Evolutionary conservation across 1,139 yeast species (phyloP).

Genomic region (Debaryomyces udenii): DNA sequence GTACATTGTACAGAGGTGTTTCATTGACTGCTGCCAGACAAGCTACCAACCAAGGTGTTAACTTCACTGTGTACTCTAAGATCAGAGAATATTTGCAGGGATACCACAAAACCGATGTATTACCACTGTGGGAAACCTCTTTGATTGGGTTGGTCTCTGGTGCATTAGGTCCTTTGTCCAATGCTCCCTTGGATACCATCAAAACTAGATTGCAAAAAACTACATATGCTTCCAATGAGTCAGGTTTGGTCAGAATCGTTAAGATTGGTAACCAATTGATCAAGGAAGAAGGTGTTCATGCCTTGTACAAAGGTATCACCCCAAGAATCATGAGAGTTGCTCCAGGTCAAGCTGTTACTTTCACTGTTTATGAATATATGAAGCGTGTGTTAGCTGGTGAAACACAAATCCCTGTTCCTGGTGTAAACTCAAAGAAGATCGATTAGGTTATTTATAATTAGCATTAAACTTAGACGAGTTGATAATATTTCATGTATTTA

Average conservation of each 20-base stretch:
- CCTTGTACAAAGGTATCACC: slow-evolving; percentile 94
- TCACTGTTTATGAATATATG: slow-evolving; percentile 92
- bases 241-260: slow-evolving; percentile 73
- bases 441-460: slow-evolving; percentile 16
- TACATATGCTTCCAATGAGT: slow-evolving; percentile 68
- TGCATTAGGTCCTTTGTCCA: slow-evolving; percentile 96
- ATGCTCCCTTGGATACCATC: slow-evolving; percentile 96
- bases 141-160: slow-evolving; percentile 90
- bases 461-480: slow-evolving; percentile 1
- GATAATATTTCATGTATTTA: slow-evolving; percentile 6
- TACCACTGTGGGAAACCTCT: slow-evolving; percentile 95
- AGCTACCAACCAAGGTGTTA: slow-evolving; percentile 98
- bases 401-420: slow-evolving; percentile 25
- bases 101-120: slow-evolving; percentile 62
- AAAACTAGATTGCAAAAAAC: slow-evolving; percentile 97
- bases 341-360: slow-evolving; percentile 98
- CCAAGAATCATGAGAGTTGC: slow-evolving; percentile 99
- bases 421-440: slow-evolving; percentile 26
- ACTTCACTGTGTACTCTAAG: slow-evolving; percentile 92
- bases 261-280: slow-evolving; percentile 82
- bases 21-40: slow-evolving; percentile 96
- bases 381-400: slow-evolving; percentile 63
- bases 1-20: slow-evolving; percentile 91
- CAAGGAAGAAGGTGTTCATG: slow-evolving; percentile 85
- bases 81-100: slow-evolving; percentile 71